Evolutionary conservation across 2,329 filamentous ascomycete genomes (phyloP), one percentile per base, ranked within the genome.

Genomic region (Cordyceps fumosorosea): DNA sequence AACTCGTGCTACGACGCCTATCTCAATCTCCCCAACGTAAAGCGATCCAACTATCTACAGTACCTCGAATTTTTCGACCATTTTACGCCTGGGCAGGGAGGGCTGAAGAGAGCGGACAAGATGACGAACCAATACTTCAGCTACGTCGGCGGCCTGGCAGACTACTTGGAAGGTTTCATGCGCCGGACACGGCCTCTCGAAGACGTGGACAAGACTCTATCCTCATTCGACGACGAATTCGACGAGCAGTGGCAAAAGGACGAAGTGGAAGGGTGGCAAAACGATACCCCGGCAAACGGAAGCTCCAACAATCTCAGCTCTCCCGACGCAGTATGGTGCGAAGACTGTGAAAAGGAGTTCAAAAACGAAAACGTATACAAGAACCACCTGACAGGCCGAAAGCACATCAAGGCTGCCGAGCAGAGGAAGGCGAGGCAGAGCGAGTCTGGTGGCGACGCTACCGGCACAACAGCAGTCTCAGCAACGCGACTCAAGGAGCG

Each of bases 361-460:
- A 92, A 90, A 70, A 98, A 97, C 70, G 87, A 95, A 67, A 96
- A 96, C 65, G 91, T 97, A 54, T 96, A 96, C 80, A 93, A 92
- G 69, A 87, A 85, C 44, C 95, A 99, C 73, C 77, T 99, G 64
- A 89, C 80, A 0, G 93, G 93, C 48, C 93, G 96, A 77, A 99
- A 98, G 73, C 95, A 99, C 73, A 85, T 93, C 73, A 91, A 91
- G 69, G 90, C 90, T 0, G 90, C 89, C 0, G 86, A 91, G 71
- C 81, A 84, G 59, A 82, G 87, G 48, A 80, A 81, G 60, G 75
- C 80, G 64, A 76, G 77, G 63, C 74, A 77, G 64, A 75, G 76
- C 44, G 78, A 80, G 26, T 68, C 70, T 6, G 67, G 67, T 45
- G 70, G 70, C 47, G 66, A 69, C 1, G 65, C 69, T 26, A 71